Conservation (phyloP, 805 yeast species). For the Candida qinlingensis region DNA sequence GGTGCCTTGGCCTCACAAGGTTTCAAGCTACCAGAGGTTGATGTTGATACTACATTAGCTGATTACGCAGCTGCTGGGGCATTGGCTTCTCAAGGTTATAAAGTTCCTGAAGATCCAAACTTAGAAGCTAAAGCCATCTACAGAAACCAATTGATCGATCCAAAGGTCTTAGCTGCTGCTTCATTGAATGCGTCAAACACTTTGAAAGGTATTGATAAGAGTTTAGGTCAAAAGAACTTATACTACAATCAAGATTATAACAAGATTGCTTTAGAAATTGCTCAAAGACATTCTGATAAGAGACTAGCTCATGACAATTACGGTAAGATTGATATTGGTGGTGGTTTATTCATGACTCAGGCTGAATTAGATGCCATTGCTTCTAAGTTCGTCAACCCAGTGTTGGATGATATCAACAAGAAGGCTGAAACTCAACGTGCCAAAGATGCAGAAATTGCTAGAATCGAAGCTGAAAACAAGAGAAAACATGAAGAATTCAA, state of each 20-base stretch:
- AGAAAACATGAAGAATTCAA: constrained; percentile 37
- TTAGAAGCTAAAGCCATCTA: constrained; percentile 35
- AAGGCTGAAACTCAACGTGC: constrained; percentile 69
- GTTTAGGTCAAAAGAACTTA: constrained; percentile 33
- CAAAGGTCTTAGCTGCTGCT: constrained; percentile 46
- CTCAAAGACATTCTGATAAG: constrained; percentile 60
- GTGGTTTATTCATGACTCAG: constrained; percentile 74
- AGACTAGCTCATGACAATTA: constrained; percentile 36
- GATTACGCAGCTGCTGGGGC: constrained; percentile 51
- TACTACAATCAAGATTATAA: constrained; percentile 50
- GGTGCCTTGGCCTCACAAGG: constrained; percentile 4
- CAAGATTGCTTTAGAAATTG: constrained; percentile 70
- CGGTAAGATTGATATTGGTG: constrained; percentile 75
- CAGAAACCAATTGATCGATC: constrained; percentile 34
- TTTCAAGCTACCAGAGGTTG: not conserved
- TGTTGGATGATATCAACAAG: constrained; percentile 62
- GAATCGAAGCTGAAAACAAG: constrained; percentile 31
- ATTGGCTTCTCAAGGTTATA: constrained; percentile 43
- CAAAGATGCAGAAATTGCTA: constrained; percentile 41
- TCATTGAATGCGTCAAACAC: constrained; percentile 41
- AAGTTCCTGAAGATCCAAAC: constrained; percentile 35
- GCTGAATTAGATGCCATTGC: constrained; percentile 80
- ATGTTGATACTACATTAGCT: constrained; percentile 34
- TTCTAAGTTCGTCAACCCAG: constrained; percentile 73
- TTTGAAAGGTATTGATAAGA: constrained; percentile 35